phyloP scores from a whole-genome alignment of 805 yeast species.

The Lachancea thermotolerans region DNA sequence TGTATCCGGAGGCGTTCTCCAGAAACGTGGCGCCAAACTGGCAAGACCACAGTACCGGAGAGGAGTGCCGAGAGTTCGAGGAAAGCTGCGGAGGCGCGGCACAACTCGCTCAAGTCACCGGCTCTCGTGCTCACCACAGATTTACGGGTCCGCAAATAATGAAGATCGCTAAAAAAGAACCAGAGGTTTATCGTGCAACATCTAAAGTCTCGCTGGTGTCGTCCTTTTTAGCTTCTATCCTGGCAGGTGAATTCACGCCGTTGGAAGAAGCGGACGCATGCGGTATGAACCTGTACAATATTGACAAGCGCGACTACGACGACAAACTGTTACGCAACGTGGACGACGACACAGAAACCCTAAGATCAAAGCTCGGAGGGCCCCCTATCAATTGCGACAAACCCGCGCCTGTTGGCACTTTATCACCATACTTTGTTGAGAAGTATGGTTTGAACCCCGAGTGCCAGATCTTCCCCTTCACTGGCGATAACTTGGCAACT shows the following conservation, averaged over 20 bases:
- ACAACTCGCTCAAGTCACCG: slow-evolving; percentile 59
- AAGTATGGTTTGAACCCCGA: slow-evolving; percentile 55
- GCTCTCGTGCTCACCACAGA: slow-evolving; percentile 82
- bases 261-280: slow-evolving; percentile 85
- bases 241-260: slow-evolving; percentile 55
- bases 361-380: slow-evolving; percentile 38
- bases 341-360: slow-evolving; percentile 21
- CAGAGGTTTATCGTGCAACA: slow-evolving; percentile 50
- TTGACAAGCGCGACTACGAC: slow-evolving; percentile 49
- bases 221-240: slow-evolving; percentile 64
- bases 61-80: slow-evolving; percentile 60
- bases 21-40: slow-evolving; percentile 74
- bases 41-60: slow-evolving; percentile 88
- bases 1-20: slow-evolving; percentile 49
- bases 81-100: slow-evolving; percentile 51
- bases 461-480: slow-evolving; percentile 67
- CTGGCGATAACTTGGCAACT: slow-evolving; percentile 91
- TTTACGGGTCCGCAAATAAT: slow-evolving; percentile 91
- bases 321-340: slow-evolving; percentile 44
- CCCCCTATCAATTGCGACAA: slow-evolving; percentile 37
- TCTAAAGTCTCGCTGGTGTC: slow-evolving; percentile 67
- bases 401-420: slow-evolving; percentile 37
- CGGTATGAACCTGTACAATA: slow-evolving; percentile 86
- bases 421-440: slow-evolving; percentile 53
- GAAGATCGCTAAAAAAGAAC: slow-evolving; percentile 50